Evolutionary conservation across 2,329 filamentous ascomycete genomes (phyloP).

Genomic region (Daldinia eschscholtzii): DNA sequence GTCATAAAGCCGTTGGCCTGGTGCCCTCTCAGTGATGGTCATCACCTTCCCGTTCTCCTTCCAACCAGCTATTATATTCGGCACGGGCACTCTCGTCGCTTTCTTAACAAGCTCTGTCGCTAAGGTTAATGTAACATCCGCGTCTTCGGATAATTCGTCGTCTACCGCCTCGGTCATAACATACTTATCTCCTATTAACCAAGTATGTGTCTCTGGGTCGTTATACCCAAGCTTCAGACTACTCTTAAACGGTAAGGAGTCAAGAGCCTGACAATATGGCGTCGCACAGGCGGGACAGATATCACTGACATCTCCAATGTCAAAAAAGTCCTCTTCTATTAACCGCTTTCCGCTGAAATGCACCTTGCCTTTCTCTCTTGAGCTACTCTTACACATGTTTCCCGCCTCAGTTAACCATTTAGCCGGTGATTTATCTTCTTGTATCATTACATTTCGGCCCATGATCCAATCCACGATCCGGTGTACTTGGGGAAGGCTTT

Average conservation of each 20-base stretch:
- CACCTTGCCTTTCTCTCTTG: neutral
- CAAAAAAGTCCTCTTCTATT: constrained; percentile 36
- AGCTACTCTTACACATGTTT: neutral
- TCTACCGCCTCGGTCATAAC: constrained; percentile 44
- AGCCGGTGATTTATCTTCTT: constrained; percentile 1
- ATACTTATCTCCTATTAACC: constrained; percentile 48
- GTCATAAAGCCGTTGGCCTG: constrained; percentile 46
- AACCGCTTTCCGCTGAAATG: neutral
- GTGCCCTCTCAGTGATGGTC: constrained; percentile 45
- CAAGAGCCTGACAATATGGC: constrained; percentile 45
- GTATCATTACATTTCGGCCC: constrained; percentile 23
- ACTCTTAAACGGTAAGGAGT: constrained; percentile 47
- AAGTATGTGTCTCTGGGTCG: constrained; percentile 45
- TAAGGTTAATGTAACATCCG: constrained; percentile 40
- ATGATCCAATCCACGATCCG: constrained; percentile 34
- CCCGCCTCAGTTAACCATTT: neutral
- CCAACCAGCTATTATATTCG: constrained; percentile 47
- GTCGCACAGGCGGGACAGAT: constrained; percentile 48
- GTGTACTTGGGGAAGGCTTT: constrained; percentile 22
- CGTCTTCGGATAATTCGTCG: constrained; percentile 38
- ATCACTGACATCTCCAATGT: constrained; percentile 46
- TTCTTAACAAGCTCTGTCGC: constrained; percentile 37
- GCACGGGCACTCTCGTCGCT: constrained; percentile 42
- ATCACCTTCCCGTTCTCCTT: constrained; percentile 48
- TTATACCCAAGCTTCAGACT: constrained; percentile 47